Conservation (phyloP, 306 rosid species). For the Alnus glutinosa region DNA sequence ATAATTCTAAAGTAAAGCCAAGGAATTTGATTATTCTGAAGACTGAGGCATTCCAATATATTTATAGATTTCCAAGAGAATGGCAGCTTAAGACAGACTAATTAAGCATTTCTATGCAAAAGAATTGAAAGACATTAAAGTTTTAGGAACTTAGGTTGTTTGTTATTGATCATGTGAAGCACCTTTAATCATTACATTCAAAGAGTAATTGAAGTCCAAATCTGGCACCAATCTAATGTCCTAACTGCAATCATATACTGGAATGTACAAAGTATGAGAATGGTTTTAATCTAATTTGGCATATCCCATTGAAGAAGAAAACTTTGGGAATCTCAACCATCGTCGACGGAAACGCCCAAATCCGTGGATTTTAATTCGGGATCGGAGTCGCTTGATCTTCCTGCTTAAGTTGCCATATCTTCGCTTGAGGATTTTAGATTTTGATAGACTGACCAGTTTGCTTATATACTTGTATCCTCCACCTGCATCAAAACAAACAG, state of each 20-base stretch:
- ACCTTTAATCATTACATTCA: neutral
- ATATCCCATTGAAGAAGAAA: slow-evolving; percentile 56
- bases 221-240: neutral
- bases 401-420: slow-evolving; percentile 52
- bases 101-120: neutral
- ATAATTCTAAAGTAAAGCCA: neutral
- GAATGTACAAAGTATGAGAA: neutral
- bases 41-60: neutral
- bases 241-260: neutral
- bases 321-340: slow-evolving; percentile 72
- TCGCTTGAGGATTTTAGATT: slow-evolving; percentile 45
- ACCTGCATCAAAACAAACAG: slow-evolving; percentile 24
- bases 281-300: slow-evolving; percentile 50
- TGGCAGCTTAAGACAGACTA: neutral
- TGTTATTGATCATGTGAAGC: neutral
- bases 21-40: neutral
- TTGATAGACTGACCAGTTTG: slow-evolving; percentile 50
- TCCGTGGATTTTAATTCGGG: slow-evolving; percentile 65
- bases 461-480: slow-evolving; percentile 49
- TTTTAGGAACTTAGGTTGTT: neutral
- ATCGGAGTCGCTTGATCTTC: slow-evolving; percentile 60
- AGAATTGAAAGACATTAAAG: neutral
- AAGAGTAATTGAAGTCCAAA: neutral
- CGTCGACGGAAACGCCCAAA: slow-evolving; percentile 64
- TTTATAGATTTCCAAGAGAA: neutral